These are phyloP conservation scores for Malus hybrid DNA, from an alignment of 331 rosid species.

Conservation along the genomic window DNA sequence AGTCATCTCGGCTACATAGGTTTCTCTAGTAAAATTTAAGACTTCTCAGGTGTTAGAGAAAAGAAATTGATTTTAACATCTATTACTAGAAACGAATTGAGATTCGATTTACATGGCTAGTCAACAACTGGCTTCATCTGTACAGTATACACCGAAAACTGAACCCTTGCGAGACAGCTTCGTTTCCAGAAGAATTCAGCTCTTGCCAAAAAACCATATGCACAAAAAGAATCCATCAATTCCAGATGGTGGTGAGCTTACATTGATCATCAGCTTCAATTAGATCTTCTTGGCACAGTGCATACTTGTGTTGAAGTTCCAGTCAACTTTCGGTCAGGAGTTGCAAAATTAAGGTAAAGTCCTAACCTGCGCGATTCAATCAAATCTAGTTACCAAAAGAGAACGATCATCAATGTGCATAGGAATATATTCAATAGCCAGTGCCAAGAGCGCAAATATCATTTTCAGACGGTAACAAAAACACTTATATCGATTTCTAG, in stretches of 20 bases:
- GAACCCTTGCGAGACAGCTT: slow-evolving; percentile 20
- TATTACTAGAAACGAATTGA: background rate
- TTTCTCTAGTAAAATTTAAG: background rate
- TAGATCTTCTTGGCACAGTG: slow-evolving; percentile 10
- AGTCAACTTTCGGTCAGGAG: slow-evolving; percentile 6
- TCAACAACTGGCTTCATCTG: slow-evolving; percentile 31
- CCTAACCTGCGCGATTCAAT: slow-evolving; percentile 23
- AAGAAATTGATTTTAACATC: background rate
- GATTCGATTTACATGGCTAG: slow-evolving; percentile 11
- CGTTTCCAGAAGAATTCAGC: slow-evolving; percentile 27
- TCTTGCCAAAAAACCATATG: slow-evolving; percentile 10
- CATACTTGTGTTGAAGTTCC: slow-evolving; percentile 22
- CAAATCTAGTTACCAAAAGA: slow-evolving; percentile 7
- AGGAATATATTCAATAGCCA: background rate
- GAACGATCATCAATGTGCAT: background rate
- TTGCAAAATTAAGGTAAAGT: slow-evolving; percentile 8
- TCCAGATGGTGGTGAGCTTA: slow-evolving; percentile 4
- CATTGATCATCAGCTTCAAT: background rate
- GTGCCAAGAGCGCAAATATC: background rate
- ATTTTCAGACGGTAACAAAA: too few relatives aligned
- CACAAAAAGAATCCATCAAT: slow-evolving; percentile 18
- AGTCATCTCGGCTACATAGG: background rate
- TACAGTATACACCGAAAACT: slow-evolving; percentile 38
- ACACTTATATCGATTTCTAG: background rate
- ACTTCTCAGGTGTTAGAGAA: background rate